phyloP scores from a whole-genome alignment of 2,329 filamentous ascomycete species.

The Diaporthe sp. region DNA sequence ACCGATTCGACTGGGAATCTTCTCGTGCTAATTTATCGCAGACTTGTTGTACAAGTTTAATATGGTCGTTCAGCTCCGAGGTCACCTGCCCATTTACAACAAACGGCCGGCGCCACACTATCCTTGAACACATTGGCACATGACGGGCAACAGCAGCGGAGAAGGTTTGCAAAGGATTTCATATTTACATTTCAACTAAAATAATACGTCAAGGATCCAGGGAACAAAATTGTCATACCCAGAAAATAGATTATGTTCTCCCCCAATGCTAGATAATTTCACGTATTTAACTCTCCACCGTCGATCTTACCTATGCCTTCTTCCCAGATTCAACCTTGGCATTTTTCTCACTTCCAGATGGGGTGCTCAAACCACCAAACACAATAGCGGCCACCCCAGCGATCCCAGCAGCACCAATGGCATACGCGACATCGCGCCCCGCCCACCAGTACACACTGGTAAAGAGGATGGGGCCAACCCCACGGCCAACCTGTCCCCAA shows the following conservation, averaged over 20 bases:
- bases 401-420: slow-evolving; percentile 84
- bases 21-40: not conserved
- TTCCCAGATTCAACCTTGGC: slow-evolving; percentile 37
- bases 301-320: slow-evolving; percentile 37
- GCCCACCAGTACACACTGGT: slow-evolving; percentile 99
- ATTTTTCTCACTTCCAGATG: slow-evolving; percentile 53
- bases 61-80: not conserved
- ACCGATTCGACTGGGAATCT: not conserved
- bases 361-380: slow-evolving; percentile 78
- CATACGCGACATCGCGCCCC: slow-evolving; percentile 87
- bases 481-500: slow-evolving; percentile 88
- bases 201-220: not conserved
- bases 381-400: slow-evolving; percentile 78
- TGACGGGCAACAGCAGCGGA: not conserved
- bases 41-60: not conserved
- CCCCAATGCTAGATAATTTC: not conserved
- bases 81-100: too few species aligned
- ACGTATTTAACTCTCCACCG: not conserved
- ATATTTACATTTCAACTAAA: not conserved
- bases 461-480: slow-evolving; percentile 88
- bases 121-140: not conserved
- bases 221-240: not conserved
- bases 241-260: not conserved
- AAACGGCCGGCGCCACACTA: not conserved
- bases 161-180: not conserved